Conservation (phyloP, 208 protist species). For the Phytomonas francai region DNA sequence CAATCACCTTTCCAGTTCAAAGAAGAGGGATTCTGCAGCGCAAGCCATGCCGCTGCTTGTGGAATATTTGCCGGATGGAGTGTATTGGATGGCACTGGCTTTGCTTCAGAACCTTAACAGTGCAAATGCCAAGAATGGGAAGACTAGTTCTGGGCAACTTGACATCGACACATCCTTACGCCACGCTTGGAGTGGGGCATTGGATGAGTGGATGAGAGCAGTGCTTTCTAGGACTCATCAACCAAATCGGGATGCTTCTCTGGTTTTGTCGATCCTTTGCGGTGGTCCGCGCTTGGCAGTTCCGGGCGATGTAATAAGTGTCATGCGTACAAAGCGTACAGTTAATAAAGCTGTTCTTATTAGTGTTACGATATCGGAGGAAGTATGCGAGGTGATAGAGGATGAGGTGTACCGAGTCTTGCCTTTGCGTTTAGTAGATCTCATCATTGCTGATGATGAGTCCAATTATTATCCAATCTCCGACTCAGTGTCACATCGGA, state of each 20-base stretch:
- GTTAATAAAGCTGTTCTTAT: conserved; percentile 34
- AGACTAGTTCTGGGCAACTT: background rate
- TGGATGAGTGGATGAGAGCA: conserved; percentile 58
- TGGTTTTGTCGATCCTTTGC: conserved; percentile 58
- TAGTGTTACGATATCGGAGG: conserved; percentile 45
- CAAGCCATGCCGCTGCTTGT: conserved; percentile 3
- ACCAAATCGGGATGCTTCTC: conserved; percentile 31
- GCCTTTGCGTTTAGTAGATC: conserved; percentile 58
- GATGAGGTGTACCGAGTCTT: conserved; percentile 24
- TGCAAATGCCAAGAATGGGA: conserved; percentile 1
- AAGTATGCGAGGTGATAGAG: conserved; percentile 64
- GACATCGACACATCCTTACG: conserved; percentile 9
- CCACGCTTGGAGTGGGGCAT: conserved; percentile 42
- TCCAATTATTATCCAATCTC: conserved; percentile 19
- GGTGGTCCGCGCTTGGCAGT: conserved; percentile 53
- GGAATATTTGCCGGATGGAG: conserved; percentile 26
- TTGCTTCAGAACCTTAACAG: conserved; percentile 71
- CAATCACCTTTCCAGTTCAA: conserved; percentile 18
- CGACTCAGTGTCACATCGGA: conserved; percentile 12
- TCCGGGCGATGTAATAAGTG: conserved; percentile 49
- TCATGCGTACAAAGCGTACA: conserved; percentile 37
- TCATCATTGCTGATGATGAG: conserved; percentile 31
- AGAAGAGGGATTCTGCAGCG: conserved; percentile 19
- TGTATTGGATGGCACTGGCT: conserved; percentile 56
- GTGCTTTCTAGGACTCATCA: conserved; percentile 18